These are phyloP conservation scores for Trametes sp. DNA, from an alignment of 1,284 basidiomycete species.

Conservation along the genomic window DNA sequence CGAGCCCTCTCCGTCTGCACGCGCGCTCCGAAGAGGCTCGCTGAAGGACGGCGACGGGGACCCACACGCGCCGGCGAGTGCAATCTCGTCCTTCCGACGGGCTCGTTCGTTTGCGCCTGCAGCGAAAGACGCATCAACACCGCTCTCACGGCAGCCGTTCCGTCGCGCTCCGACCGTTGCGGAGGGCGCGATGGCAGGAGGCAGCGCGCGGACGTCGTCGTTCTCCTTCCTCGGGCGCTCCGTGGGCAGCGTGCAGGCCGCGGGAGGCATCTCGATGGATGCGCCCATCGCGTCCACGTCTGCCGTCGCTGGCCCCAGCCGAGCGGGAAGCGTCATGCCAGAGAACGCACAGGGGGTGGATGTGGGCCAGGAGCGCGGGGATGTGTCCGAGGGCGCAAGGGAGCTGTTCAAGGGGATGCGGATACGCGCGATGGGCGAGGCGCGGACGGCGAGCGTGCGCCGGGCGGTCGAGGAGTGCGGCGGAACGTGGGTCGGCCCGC, in stretches of 20 bases:
- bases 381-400: conserved; percentile 20
- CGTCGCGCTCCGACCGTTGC: conserved; percentile 41
- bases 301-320: conserved; percentile 21
- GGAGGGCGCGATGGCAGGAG: not conserved
- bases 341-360: conserved; percentile 6
- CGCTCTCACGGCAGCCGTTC: conserved; percentile 54
- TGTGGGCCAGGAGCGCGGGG: not conserved
- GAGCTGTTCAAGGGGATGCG: conserved; percentile 58
- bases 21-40: conserved; percentile 12
- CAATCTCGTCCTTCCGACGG: conserved; percentile 63
- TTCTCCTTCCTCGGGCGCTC: conserved; percentile 30
- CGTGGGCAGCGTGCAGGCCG: conserved; percentile 19
- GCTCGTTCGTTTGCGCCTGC: conserved; percentile 63
- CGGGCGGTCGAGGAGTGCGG: conserved; percentile 65
- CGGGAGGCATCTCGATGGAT: conserved; percentile 17
- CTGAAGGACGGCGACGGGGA: conserved; percentile 21
- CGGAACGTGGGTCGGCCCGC: conserved; percentile 52
- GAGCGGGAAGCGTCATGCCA: conserved; percentile 12
- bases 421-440: conserved; percentile 71
- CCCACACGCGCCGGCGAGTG: conserved; percentile 43
- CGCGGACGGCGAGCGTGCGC: conserved; percentile 59
- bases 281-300: conserved; percentile 28
- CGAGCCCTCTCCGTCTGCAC: conserved; percentile 27
- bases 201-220: conserved; percentile 15
- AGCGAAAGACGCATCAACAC: conserved; percentile 35